phyloP scores from a whole-genome alignment of 768 basidiomycete genomes.

The Termitomyces eurrhizus region DNA sequence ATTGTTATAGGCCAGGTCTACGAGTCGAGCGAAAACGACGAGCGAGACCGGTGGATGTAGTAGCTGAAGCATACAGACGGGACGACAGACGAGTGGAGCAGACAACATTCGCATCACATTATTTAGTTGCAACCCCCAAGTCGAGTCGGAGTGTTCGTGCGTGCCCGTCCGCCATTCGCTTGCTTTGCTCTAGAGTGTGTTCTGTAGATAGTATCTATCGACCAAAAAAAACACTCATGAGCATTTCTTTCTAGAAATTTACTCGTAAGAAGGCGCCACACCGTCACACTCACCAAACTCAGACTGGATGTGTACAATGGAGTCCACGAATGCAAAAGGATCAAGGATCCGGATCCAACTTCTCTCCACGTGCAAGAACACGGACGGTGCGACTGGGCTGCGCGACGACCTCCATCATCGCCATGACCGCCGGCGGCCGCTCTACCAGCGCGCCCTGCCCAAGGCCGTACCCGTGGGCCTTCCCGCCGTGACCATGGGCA shows the following conservation, averaged over 20 bases:
- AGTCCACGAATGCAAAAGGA: neutral
- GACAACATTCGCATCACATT: neutral
- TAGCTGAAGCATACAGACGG: neutral
- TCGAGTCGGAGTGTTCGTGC: too few species aligned
- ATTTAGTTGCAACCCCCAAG: neutral
- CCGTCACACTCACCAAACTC: slow-evolving; percentile 1
- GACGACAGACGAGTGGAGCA: neutral
- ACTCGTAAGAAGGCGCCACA: neutral
- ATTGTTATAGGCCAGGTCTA: neutral
- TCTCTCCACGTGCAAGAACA: slow-evolving; percentile 82
- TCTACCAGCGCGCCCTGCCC: slow-evolving; percentile 54
- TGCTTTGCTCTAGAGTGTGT: slow-evolving; percentile 1
- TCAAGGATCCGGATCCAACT: slow-evolving; percentile 52
- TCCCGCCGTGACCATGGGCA: neutral
- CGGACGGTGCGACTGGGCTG: slow-evolving; percentile 74
- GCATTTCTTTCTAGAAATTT: neutral
- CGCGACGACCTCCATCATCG: slow-evolving; percentile 76
- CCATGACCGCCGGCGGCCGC: slow-evolving; percentile 71
- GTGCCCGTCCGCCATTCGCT: neutral
- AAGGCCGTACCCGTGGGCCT: slow-evolving; percentile 1
- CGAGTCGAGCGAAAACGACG: neutral
- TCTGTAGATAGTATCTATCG: neutral
- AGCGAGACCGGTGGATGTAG: neutral
- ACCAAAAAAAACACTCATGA: neutral
- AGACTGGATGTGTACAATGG: neutral